Base-by-base conservation (phyloP, 2,329 filamentous ascomycete species). In the Aspergillus sp. region DNA sequence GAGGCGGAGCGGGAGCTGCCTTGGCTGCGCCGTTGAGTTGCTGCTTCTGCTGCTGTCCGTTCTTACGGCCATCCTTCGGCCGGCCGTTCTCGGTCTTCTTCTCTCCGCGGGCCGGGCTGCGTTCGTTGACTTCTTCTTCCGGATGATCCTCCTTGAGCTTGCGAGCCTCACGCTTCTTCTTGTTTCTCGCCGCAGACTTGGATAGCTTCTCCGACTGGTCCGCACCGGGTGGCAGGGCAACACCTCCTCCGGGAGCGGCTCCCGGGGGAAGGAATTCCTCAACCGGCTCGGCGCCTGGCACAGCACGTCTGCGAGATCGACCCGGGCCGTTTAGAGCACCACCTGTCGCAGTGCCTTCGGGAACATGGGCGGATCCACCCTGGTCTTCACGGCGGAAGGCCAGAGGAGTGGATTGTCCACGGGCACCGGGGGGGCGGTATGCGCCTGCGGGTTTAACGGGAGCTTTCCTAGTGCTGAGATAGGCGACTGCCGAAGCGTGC, bases 301-400 rank as follows among this genome's bases (percentile, higher is more conserved):
- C 87, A 61, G 88, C 86, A 65, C 92, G 89, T 67, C 90, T 88
- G 46, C 84, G 84, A 62, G 76, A 86, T 71, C 83, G 84, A 59
- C 85, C 92, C 69, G 96, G 97, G n/a, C 90, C 91, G 68, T 93
- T 96, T 48, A 87, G 79, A 45, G 77, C 76, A 35, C 79, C 77
- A 27, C 67, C 70, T 23, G 84, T 82, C 40, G 88, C 84, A 27
- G 87, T 84, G 27, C 91, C 91, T 64, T 95, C 93, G 74, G 90
- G 88, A 58, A 91, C 81, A 70, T 93, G 96, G 6, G 93, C 93
- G 8, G 90, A 90, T 53, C 95, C 95, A 52, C 95, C 95, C 77
- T 99, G 91, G 64, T 99, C 95, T 76, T 99, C 95, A 57, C 95
- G 91, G 82, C 96, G 96, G 82, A 98, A 99, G 67, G 95, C 90